These are phyloP conservation scores for Clitopilus passeckerianus DNA, from an alignment of 768 basidiomycete genomes.

Conservation along the genomic window DNA sequence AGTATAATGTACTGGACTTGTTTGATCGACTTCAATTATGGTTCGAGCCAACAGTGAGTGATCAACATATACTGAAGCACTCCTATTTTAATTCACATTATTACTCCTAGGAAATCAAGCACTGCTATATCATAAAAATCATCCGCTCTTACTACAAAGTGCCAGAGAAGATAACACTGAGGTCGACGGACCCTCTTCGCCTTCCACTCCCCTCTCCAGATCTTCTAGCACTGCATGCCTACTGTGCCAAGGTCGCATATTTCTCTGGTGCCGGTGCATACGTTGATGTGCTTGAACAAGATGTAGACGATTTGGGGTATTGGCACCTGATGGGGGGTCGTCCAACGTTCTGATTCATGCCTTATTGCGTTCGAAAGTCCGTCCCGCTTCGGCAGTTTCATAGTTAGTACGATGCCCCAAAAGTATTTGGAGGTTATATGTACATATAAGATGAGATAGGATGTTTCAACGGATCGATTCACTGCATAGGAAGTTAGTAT, in stretches of 20 bases:
- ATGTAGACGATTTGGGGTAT: conserved; percentile 16
- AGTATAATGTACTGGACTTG: conserved; percentile 1
- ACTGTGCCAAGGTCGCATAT: conserved; percentile 28
- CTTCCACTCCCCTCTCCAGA: conserved; percentile 1
- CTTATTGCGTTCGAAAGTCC: not conserved
- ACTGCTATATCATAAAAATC: not conserved
- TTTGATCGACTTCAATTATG: conserved; percentile 8
- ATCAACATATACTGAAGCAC: not conserved
- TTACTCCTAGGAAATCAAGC: not conserved
- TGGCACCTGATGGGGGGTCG: conserved; percentile 11
- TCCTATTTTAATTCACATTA: not conserved
- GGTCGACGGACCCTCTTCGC: not conserved
- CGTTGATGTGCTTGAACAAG: conserved; percentile 19
- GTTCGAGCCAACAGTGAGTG: conserved; percentile 7
- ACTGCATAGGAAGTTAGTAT: no score
- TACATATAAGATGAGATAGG: no score
- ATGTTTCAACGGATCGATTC: no score
- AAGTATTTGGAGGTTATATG: no score
- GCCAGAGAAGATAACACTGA: not conserved
- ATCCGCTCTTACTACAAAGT: not conserved
- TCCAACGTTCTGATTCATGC: conserved; percentile 6
- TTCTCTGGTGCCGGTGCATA: conserved; percentile 29
- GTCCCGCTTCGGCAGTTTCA: not conserved
- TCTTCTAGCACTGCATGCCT: conserved; percentile 21
- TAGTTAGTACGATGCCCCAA: no score